Base-by-base conservation (phyloP, 768 basidiomycete genomes). In the Boletus sensibilis region DNA sequence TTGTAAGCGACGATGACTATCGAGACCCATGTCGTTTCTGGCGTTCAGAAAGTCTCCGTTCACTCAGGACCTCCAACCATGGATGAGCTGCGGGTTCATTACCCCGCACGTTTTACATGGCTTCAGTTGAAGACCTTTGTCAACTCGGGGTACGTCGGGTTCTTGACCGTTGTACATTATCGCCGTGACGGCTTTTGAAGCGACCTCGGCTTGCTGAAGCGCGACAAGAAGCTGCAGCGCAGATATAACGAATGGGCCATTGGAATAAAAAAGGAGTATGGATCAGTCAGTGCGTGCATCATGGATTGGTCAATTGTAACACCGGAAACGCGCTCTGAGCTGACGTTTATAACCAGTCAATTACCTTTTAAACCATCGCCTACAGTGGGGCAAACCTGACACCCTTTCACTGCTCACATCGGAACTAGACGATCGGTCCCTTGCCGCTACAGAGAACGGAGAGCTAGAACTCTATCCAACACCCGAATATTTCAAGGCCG, bases 71-170 rank as follows among this genome's bases (percentile, higher is more conserved):
- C 78, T 21, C 90, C 90, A 13, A 89, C 88, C 1, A 73, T 69
- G 37, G 84, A 85, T 50, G 90, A 92, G 61, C 71, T 92, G 7
- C 68, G 82, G 9, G 77, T 72, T 1, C 73, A 89, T 65, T 92
- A 92, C 65, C 90, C 90, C 14, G 78, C 86, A 5, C 84, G 81
- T 59, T 90, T 90, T 61, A 88, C 89, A 0, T 92, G 88, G 87
- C 59, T 70, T 10, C 84, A 92, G 66, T 73, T 92, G 27, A 91
- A 85, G 73, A 79, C 83, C 5, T 91, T 92, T 59, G 78, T 92
- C 47, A 88, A 86, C 66, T 88, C 90, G 54, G 90, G 90, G 88
- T 88, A 68, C 41, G 76, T 66, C 48, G 21, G 9, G 23, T 35
- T 20, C 20, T 51, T 12, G 23, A 29, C 27, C 13, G 29, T 38